phyloP scores from a whole-genome alignment of 805 yeast genomes.

The Yarrowia sp. region DNA sequence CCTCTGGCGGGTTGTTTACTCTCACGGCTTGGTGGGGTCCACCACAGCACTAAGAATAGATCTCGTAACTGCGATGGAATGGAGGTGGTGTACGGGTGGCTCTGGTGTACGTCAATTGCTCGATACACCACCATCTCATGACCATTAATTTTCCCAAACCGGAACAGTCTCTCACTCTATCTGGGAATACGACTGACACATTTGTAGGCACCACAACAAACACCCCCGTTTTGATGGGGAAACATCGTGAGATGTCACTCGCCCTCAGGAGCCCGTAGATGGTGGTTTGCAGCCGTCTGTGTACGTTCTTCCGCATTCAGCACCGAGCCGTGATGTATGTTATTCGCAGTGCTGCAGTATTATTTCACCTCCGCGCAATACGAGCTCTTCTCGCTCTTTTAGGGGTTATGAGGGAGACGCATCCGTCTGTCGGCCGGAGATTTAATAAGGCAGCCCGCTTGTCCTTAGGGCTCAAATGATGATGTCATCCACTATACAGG shows the following conservation, averaged over 20 bases:
- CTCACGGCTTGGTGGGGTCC: background rate
- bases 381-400: background rate
- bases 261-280: background rate
- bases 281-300: constrained; percentile 3
- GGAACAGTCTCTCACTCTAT: too few relatives aligned
- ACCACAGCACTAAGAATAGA: background rate
- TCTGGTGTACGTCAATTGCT: background rate
- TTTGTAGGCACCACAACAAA: constrained; percentile 6
- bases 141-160: background rate
- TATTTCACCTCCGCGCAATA: background rate
- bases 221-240: background rate
- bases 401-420: constrained; percentile 10
- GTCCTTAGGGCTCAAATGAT: background rate
- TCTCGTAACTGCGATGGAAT: too few relatives aligned
- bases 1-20: background rate
- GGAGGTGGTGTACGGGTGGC: too few relatives aligned
- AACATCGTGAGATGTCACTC: background rate
- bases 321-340: background rate
- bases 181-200: constrained; percentile 1
- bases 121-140: background rate
- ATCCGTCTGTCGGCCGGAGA: background rate
- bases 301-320: constrained; percentile 4
- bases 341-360: constrained; percentile 2
- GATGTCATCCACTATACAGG: constrained; percentile 14
- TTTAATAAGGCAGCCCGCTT: background rate